A percentile compares a stretch with the other conserved stretches of the same genome.
Conservation (phyloP, 768 basidiomycete genomes). For the Suillus americanus region DNA sequence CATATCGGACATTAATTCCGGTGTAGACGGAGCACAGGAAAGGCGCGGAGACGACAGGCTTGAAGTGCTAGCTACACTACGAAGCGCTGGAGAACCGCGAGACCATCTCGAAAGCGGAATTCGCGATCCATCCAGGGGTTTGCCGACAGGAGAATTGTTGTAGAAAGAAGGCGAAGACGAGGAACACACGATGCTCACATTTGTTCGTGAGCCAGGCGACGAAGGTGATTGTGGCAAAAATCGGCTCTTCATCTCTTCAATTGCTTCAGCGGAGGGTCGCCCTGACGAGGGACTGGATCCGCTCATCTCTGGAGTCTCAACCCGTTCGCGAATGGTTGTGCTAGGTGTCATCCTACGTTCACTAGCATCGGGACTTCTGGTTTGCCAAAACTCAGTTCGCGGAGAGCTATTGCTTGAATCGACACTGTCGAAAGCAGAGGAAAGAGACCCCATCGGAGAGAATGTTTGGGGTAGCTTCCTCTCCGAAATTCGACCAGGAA, state of each 20-base stretch:
- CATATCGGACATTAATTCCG: slow-evolving; percentile 59
- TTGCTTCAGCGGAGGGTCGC: slow-evolving; percentile 45
- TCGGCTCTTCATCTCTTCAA: slow-evolving; percentile 64
- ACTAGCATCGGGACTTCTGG: slow-evolving; percentile 11
- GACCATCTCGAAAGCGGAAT: slow-evolving; percentile 29
- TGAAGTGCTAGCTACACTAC: slow-evolving; percentile 27
- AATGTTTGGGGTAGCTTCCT: slow-evolving; percentile 18
- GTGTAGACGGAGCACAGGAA: slow-evolving; percentile 47
- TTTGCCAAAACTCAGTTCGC: not conserved
- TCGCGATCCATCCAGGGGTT: slow-evolving; percentile 17
- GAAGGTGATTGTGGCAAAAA: slow-evolving; percentile 40
- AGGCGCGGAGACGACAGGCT: slow-evolving; percentile 25
- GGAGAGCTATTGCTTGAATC: slow-evolving; percentile 4
- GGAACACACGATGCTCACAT: slow-evolving; percentile 12
- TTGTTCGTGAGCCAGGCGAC: slow-evolving; percentile 23
- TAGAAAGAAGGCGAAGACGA: slow-evolving; percentile 16
- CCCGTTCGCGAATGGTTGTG: slow-evolving; percentile 11
- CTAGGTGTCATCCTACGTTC: slow-evolving; percentile 13
- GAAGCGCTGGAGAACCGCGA: slow-evolving; percentile 27
- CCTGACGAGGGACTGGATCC: slow-evolving; percentile 4
- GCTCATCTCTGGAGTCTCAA: slow-evolving; percentile 18
- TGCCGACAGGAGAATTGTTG: slow-evolving; percentile 21
- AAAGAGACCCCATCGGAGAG: slow-evolving; percentile 3
- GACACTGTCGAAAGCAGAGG: slow-evolving; percentile 7
- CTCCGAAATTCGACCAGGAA: slow-evolving; percentile 23